Evolutionary conservation across 495 filamentous ascomycete genomes (phyloP), one percentile per base, ranked within the genome.

Genomic region (Talaromyces nanjingensis): DNA sequence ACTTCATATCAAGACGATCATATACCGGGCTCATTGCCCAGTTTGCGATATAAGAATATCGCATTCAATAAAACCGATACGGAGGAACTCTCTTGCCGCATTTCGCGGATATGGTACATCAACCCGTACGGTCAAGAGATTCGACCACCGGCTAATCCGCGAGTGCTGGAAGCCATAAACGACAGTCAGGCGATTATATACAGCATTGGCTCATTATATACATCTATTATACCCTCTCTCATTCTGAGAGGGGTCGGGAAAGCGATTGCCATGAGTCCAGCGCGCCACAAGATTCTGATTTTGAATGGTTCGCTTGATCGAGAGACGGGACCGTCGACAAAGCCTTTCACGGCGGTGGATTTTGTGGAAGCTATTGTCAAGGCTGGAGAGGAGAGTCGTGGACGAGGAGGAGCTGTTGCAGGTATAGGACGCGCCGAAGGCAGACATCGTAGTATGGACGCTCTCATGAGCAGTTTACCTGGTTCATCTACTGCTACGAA

Each of bases 61-160:
- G 74, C 76, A 25, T 94, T 96, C 76, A 85, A 78, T 76, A 98
- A 98, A 73, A 71, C 77, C 52, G 68, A 81, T n/a, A 81, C 88
- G 68, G 81, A 87, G 52, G 89, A 91, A 61, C 81, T 97, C 7
- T 82, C 89, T 0, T 82, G 88, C 6, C 84, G 89, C 42, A 96
- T 98, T 66, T 77, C 84, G 67, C 82, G 93, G 6, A 83, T 98
- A 66, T 97, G 91, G 91, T 98, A 97, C 77, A 97, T 98, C 75
- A 97, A 96, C 73, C 92, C 92, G 1, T 98, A 97, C 76, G 93
- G 93, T 27, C 84, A 88, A 68, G 92, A 97, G 74, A 97, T 98
- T 71, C 83, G 87, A 25, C 90, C 90, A 0, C 75, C 84, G 0
- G 88, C 91, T 1, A 97, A 96, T 69, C 88, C 91, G 0, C 86